Evolutionary conservation across 805 yeast genomes (phyloP).

Genomic region (Starmerella khaoyaiensis): DNA sequence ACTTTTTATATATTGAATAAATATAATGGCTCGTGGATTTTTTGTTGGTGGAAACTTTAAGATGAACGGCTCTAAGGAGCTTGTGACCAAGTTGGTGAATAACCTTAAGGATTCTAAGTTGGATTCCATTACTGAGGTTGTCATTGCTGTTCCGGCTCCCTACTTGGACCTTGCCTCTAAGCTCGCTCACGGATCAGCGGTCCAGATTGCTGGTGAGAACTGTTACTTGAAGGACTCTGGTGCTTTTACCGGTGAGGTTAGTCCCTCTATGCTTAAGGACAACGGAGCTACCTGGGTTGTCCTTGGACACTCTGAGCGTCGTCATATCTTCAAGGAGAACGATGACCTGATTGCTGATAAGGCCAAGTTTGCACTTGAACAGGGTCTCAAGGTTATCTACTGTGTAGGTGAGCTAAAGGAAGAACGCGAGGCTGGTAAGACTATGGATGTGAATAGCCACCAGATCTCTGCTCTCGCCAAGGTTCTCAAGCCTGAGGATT

Average conservation of each 20-base stretch:
- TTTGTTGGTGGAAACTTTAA: conserved; percentile 99
- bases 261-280: conserved; percentile 79
- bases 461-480: conserved; percentile 82
- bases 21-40: conserved; percentile 62
- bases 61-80: conserved; percentile 87
- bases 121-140: conserved; percentile 76
- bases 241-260: conserved; percentile 96
- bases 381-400: conserved; percentile 79
- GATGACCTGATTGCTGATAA: conserved; percentile 88
- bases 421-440: conserved; percentile 80
- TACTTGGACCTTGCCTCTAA: conserved; percentile 68
- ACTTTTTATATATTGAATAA: too few relatives aligned
- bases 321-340: conserved; percentile 79
- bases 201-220: conserved; percentile 83
- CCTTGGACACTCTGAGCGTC: conserved; percentile 97
- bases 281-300: conserved; percentile 89
- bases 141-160: conserved; percentile 91
- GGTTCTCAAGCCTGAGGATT: conserved; percentile 53
- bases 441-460: conserved; percentile 74
- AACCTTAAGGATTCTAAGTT: conserved; percentile 67
- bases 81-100: conserved; percentile 72
- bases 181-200: conserved; percentile 53
- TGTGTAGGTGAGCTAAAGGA: conserved; percentile 97
- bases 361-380: conserved; percentile 84
- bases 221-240: conserved; percentile 78